Evolutionary conservation across 2,329 filamentous ascomycete species (phyloP).

Genomic region (Fusarium torulosum): DNA sequence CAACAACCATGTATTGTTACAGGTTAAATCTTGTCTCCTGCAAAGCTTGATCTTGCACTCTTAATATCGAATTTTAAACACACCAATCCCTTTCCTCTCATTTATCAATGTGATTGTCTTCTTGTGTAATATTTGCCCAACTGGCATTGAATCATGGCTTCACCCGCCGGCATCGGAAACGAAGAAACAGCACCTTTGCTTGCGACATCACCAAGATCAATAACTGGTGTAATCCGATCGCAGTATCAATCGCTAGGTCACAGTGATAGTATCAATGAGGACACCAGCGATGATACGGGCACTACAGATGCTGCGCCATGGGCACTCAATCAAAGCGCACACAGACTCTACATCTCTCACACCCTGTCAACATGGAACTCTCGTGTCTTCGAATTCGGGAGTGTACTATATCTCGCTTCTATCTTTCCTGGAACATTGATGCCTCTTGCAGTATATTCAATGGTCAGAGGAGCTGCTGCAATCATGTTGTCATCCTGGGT

Average conservation of each 20-base stretch:
- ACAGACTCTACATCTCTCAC: conserved; percentile 68
- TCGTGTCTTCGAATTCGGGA: conserved; percentile 72
- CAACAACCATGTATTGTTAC: background rate
- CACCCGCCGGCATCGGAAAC: conserved; percentile 24
- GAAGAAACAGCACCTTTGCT: conserved; percentile 31
- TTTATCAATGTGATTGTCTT: background rate
- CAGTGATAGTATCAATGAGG: background rate
- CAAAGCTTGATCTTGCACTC: background rate
- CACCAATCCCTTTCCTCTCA: background rate
- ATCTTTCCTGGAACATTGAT: conserved; percentile 71
- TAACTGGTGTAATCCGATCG: background rate
- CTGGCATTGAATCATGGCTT: conserved; percentile 23
- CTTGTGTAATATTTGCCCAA: background rate
- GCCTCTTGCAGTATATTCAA: conserved; percentile 76
- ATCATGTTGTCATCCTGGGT: conserved; percentile 70
- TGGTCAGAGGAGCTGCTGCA: conserved; percentile 69
- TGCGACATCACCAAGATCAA: conserved; percentile 5
- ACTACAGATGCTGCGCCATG: background rate
- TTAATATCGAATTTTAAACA: background rate
- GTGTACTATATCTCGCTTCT: conserved; percentile 68
- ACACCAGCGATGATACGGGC: background rate
- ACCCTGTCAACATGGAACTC: conserved; percentile 74
- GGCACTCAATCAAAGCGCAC: conserved; percentile 40
- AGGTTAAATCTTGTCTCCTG: background rate
- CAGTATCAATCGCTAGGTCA: conserved; percentile 7